phyloP scores from a whole-genome alignment of 2,329 filamentous ascomycete genomes.

The Diaporthe citriasiana region DNA sequence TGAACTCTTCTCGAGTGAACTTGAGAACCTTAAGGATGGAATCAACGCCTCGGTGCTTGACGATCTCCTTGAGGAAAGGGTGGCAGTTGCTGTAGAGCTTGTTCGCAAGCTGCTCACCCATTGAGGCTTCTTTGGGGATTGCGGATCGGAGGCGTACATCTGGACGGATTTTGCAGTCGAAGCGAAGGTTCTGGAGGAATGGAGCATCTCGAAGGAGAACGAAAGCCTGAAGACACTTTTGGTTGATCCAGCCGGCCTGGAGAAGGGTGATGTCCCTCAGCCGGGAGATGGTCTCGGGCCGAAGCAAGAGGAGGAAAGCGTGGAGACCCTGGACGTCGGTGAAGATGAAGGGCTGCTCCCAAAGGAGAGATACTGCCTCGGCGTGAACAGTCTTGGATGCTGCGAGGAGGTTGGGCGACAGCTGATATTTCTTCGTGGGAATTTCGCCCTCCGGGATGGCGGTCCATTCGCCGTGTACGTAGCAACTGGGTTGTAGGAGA shows the following conservation, averaged over 20 bases:
- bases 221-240: background rate
- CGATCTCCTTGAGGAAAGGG: background rate
- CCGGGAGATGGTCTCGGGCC: background rate
- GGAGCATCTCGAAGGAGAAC: background rate
- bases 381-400: background rate
- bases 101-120: background rate
- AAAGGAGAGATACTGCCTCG: background rate
- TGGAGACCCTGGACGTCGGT: background rate
- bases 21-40: background rate
- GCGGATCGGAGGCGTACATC: background rate
- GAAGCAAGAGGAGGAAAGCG: background rate
- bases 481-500: background rate
- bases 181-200: background rate
- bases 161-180: background rate
- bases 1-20: background rate
- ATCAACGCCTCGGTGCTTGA: background rate
- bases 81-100: constrained; percentile 9
- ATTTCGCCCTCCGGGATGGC: background rate
- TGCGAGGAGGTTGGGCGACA: constrained; percentile 24
- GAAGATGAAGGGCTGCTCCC: constrained; percentile 30
- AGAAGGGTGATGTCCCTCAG: constrained; percentile 18
- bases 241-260: background rate
- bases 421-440: background rate
- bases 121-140: too few species aligned
- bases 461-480: background rate